Conservation (phyloP, 2,329 filamentous ascomycete species). For the Ustulina deusta region DNA sequence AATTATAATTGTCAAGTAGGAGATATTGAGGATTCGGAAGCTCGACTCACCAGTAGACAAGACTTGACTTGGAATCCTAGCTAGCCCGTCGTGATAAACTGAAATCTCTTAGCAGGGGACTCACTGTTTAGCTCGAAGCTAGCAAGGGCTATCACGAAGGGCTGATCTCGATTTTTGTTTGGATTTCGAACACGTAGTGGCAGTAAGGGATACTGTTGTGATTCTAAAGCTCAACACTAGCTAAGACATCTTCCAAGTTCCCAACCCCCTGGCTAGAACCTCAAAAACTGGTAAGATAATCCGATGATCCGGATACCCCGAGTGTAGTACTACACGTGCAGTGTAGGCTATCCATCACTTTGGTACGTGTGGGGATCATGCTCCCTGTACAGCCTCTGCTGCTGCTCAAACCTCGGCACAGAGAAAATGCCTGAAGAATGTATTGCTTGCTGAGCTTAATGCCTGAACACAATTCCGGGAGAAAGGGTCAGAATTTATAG, state of each 20-base stretch:
- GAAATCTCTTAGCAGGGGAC: not conserved
- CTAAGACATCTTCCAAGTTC: not conserved
- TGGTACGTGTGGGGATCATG: not conserved
- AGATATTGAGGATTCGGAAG: not conserved
- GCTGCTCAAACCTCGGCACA: not conserved
- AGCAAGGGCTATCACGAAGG: not conserved
- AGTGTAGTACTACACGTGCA: not conserved
- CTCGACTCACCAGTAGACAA: not conserved
- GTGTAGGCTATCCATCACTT: not conserved
- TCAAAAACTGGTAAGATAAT: not conserved
- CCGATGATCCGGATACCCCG: no score
- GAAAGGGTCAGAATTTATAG: no score
- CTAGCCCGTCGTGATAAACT: not conserved
- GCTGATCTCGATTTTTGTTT: not conserved
- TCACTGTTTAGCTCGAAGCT: not conserved
- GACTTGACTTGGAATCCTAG: not conserved
- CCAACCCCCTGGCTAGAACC: not conserved
- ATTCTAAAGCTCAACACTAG: not conserved
- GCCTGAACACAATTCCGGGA: not conserved
- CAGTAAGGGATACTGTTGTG: not conserved
- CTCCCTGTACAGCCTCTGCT: not conserved
- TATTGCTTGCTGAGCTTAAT: not conserved
- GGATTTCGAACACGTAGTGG: not conserved
- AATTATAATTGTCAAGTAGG: not conserved
- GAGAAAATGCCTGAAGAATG: not conserved